Conservation (phyloP, 768 basidiomycete genomes). For the Lentinus brumalis region DNA sequence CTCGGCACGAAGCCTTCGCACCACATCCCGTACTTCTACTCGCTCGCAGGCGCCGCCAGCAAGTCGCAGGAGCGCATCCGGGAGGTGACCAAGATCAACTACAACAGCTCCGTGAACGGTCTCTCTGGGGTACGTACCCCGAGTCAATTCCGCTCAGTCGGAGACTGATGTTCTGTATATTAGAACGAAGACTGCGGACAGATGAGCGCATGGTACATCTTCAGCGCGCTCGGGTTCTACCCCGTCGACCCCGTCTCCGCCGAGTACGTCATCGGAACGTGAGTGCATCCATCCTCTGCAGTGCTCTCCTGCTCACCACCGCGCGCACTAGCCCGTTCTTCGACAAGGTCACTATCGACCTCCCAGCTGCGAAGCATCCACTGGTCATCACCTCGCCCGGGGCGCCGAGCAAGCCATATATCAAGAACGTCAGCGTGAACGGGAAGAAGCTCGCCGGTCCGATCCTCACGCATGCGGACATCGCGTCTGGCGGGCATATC, state of each 20-base stretch:
- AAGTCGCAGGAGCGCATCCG: slow-evolving; percentile 74
- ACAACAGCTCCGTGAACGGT: slow-evolving; percentile 68
- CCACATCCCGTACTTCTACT: slow-evolving; percentile 83
- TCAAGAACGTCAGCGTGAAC: slow-evolving; percentile 61
- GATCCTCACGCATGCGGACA: slow-evolving; percentile 60
- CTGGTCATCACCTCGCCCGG: slow-evolving; percentile 59
- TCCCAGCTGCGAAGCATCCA: slow-evolving; percentile 44
- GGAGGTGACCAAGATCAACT: slow-evolving; percentile 62
- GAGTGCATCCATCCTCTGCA: slow-evolving; percentile 24
- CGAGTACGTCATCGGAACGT: slow-evolving; percentile 78
- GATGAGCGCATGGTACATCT: slow-evolving; percentile 90
- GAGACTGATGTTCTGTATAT: neutral
- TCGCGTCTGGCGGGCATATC: slow-evolving; percentile 57
- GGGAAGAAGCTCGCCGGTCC: slow-evolving; percentile 46
- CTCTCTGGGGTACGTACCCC: slow-evolving; percentile 61
- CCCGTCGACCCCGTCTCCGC: slow-evolving; percentile 81
- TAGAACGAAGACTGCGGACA: slow-evolving; percentile 91
- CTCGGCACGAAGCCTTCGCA: slow-evolving; percentile 65
- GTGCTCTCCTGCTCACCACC: neutral
- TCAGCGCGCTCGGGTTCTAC: slow-evolving; percentile 82
- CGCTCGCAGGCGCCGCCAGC: slow-evolving; percentile 68
- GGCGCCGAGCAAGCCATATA: slow-evolving; percentile 59
- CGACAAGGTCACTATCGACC: slow-evolving; percentile 52
- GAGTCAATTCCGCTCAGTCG: neutral
- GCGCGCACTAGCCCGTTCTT: slow-evolving; percentile 46